Evolutionary conservation across 495 filamentous ascomycete species (phyloP).

Genomic region (Aspergillus olivimuriae): DNA sequence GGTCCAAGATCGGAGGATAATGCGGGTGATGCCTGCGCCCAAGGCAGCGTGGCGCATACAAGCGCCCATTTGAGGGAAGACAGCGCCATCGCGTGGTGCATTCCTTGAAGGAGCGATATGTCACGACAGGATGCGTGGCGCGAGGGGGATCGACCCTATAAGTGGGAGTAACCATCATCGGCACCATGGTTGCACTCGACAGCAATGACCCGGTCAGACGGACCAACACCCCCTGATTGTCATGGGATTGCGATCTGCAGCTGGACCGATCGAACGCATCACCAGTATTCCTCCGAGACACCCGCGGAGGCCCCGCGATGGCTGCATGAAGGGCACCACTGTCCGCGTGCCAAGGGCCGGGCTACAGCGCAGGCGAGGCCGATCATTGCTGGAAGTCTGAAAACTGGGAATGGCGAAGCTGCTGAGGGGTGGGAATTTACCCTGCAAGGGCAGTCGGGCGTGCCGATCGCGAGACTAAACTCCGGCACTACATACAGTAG

Average conservation of each 20-base stretch:
- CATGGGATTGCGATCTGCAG: no score
- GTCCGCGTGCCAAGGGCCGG: slow-evolving; percentile 1
- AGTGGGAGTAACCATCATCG: no score
- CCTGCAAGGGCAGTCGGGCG: background rate
- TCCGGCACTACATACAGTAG: background rate
- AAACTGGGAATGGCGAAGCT: background rate
- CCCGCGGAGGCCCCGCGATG: background rate
- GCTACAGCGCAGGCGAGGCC: background rate
- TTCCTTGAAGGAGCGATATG: background rate
- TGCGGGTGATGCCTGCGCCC: slow-evolving; percentile 1
- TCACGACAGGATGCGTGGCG: background rate
- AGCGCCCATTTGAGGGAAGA: background rate
- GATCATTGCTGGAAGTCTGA: slow-evolving; percentile 2
- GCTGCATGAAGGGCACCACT: background rate
- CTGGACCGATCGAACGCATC: no score
- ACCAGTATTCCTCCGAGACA: background rate
- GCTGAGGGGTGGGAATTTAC: background rate
- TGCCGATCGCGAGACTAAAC: background rate
- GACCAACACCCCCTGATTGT: no score
- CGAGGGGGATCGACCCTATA: background rate
- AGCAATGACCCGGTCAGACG: no score
- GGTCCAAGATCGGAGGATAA: background rate
- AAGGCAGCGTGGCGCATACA: background rate
- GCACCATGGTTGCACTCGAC: no score
- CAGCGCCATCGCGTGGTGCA: background rate